Evolutionary conservation across 1,284 basidiomycete species (phyloP).

Genomic region (Chondrostereum purpureum): DNA sequence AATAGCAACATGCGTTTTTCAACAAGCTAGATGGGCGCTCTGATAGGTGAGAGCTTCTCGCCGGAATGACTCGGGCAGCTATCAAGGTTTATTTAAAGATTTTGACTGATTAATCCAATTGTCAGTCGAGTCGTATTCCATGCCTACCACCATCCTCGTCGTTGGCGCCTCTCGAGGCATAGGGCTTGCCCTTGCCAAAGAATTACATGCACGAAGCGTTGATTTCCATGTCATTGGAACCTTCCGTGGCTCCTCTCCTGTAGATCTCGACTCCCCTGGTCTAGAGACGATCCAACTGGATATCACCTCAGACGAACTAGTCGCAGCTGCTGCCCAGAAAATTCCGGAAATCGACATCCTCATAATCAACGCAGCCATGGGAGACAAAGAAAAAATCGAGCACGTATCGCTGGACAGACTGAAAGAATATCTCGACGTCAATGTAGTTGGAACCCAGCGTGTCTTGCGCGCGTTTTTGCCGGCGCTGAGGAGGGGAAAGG

Average conservation of each 20-base stretch:
- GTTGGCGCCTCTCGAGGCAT: neutral
- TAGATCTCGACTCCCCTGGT: neutral
- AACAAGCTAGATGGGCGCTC: too few relatives aligned
- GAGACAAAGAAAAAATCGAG: conserved; percentile 12
- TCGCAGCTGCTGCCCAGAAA: conserved; percentile 8
- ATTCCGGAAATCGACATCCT: conserved; percentile 9
- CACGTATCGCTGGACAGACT: conserved; percentile 10
- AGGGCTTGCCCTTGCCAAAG: neutral
- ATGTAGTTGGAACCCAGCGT: conserved; percentile 16
- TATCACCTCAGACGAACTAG: conserved; percentile 7
- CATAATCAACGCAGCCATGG: conserved; percentile 7
- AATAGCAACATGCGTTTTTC: too few relatives aligned
- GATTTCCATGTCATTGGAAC: neutral
- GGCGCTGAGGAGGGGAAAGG: conserved; percentile 11
- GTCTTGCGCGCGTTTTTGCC: conserved; percentile 15
- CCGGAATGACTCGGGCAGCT: too few relatives aligned
- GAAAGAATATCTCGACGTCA: conserved; percentile 11
- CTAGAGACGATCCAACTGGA: neutral
- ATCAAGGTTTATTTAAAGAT: too few relatives aligned
- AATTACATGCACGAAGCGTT: neutral
- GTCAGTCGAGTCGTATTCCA: too few relatives aligned
- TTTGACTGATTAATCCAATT: too few relatives aligned
- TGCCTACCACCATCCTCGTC: neutral
- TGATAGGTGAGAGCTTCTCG: too few relatives aligned
- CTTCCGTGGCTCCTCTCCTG: neutral